Evolutionary conservation across 108 stramenopile species (phyloP), one percentile per base, ranked within the genome.

Genomic region (Nitzschia inconspicua): DNA sequence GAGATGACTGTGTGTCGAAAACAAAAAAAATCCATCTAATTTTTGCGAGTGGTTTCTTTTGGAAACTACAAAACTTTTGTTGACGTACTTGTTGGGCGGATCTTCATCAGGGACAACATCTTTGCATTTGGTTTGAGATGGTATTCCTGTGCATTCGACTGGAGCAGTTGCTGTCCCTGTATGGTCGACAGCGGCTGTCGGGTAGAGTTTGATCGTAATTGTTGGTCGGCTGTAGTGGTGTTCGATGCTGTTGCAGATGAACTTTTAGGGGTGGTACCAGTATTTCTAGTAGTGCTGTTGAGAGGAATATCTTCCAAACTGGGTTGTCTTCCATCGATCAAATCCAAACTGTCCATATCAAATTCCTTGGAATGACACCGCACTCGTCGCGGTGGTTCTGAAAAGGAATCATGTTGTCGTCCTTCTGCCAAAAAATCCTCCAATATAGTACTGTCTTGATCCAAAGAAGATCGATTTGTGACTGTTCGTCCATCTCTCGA

Each of bases 51-150:
- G n/a, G n/a, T n/a, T n/a, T n/a, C n/a, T n/a, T n/a, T n/a, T n/a
- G n/a, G n/a, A n/a, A n/a, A n/a, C n/a, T n/a, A n/a, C n/a, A n/a
- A 37, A 37, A 37, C 8, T 11, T 10, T 37, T 11, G 8, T 2
- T 29, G 14, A 77, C 76, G 67, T 58, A 77, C 76, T 68, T 11
- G 90, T 91, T 14, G 85, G 86, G 10, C 90, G 78, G 57, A 91
- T 91, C 47, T 75, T 77, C 29, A 64, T 25, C 37, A 88, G 57
- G 1, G 86, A 83, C 26, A 91, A 69, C 90, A 91, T 91, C 69
- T 75, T 79, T n/a, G 28, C 28, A 9, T 72, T 77, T 11, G 65
- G 34, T 40, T 73, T 69, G 18, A 75, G 28, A 54, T 79, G 41
- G 39, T 66, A 61, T 32, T 81, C 59, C 36, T 70, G 34, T 26